These are phyloP conservation scores for Voacanga thouarsii DNA, from an alignment of 257 asterid species.

Conservation along the genomic window DNA sequence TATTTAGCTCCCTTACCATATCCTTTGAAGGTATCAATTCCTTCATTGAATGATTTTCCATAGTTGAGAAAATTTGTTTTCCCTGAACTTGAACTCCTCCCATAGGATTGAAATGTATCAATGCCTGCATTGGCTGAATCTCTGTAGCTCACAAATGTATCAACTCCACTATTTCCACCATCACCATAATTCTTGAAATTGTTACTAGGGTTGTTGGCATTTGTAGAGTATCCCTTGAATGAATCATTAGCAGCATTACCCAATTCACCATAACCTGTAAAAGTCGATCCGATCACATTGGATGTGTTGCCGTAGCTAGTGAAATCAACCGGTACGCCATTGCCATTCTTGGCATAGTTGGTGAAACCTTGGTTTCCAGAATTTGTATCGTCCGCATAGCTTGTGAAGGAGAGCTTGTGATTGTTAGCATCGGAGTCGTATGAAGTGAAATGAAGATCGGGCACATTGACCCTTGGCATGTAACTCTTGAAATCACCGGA, in stretches of 20 bases:
- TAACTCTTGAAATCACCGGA: slow-evolving; percentile 59
- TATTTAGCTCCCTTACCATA: slow-evolving; percentile 58
- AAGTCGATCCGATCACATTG: slow-evolving; percentile 64
- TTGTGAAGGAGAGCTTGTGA: slow-evolving; percentile 53
- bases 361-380: slow-evolving; percentile 63
- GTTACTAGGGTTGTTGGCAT: slow-evolving; percentile 68
- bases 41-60: slow-evolving; percentile 70
- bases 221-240: slow-evolving; percentile 54
- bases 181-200: slow-evolving; percentile 62
- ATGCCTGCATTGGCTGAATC: slow-evolving; percentile 64
- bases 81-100: slow-evolving; percentile 42
- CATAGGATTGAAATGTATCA: slow-evolving; percentile 66
- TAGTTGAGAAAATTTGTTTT: slow-evolving; percentile 56
- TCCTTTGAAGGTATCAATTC: slow-evolving; percentile 63
- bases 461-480: slow-evolving; percentile 67
- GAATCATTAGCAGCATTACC: slow-evolving; percentile 72
- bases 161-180: slow-evolving; percentile 54
- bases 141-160: slow-evolving; percentile 53
- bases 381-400: slow-evolving; percentile 64
- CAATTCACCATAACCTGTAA: slow-evolving; percentile 55
- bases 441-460: slow-evolving; percentile 61
- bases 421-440: slow-evolving; percentile 61
- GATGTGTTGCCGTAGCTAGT: slow-evolving; percentile 59
- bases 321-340: slow-evolving; percentile 52
- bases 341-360: slow-evolving; percentile 62